phyloP scores from a whole-genome alignment of 129 eudicot species.

The Flaveria robusta region DNA sequence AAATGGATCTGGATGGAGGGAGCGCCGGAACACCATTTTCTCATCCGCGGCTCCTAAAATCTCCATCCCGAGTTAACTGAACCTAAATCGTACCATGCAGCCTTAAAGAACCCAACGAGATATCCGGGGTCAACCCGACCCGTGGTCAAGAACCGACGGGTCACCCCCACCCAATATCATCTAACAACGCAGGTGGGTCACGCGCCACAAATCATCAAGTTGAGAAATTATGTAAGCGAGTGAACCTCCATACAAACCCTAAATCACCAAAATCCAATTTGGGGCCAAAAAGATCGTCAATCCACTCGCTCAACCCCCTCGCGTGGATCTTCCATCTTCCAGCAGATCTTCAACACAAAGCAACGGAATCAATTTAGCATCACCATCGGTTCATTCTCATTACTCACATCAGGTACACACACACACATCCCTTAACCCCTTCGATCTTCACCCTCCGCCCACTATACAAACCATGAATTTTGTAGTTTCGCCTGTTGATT shows the following conservation, averaged over 20 bases:
- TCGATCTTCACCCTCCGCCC: neutral
- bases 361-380: conserved; percentile 20
- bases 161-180: neutral
- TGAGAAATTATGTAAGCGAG: conserved; percentile 28
- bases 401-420: conserved; percentile 28
- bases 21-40: too few species aligned
- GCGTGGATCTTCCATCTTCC: conserved; percentile 49
- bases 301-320: conserved; percentile 68
- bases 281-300: conserved; percentile 38
- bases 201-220: conserved; percentile 28
- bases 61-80: too few species aligned
- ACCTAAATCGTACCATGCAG: too few species aligned
- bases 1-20: too few species aligned
- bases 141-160: neutral
- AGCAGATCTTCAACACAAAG: conserved; percentile 18
- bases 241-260: conserved; percentile 41
- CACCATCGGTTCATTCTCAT: conserved; percentile 22
- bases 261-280: conserved; percentile 28
- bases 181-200: conserved; percentile 19
- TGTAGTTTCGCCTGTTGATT: conserved; percentile 16
- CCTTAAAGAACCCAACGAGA: too few species aligned
- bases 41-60: too few species aligned
- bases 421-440: neutral
- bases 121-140: too few species aligned
- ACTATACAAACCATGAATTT: conserved; percentile 17